Evolutionary conservation across 768 basidiomycete species (phyloP), one percentile per base, ranked within the genome.

Genomic region (Russula brevipes): DNA sequence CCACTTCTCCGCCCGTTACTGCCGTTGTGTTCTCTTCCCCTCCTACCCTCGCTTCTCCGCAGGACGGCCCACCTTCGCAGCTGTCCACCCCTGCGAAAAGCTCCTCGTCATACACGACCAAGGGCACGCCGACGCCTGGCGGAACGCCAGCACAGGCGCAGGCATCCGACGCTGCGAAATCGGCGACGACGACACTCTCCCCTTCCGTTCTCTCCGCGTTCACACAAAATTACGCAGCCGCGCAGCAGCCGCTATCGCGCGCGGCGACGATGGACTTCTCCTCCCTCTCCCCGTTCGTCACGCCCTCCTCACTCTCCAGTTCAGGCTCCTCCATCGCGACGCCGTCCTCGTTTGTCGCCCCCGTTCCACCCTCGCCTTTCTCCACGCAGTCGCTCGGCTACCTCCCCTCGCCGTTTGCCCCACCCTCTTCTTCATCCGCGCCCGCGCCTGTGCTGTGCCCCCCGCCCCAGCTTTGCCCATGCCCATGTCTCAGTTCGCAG

Each of bases 161-260:
- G 33, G 44, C 54, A 36, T 33, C 39, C 35, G 57, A 55, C 7
- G 33, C 59, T 33, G 46, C 45, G 36, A 39, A n/a, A 33, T 49
- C 38, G 17, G 38, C 30, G 30, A 38, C 53, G 17, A 30, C 30
- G 30, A 38, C 53, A 11, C 49, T 42, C n/a, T 38, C 58, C 12
- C 46, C 63, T 36, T 64, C 63, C 7, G 46, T 60, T 24, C 63
- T 64, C 41, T 64, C 63, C 33, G 47, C 63, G 30, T 64, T 64
- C 4, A 64, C 58, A 2, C 63, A 59, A 52, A 55, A 49, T 14
- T 31, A 44, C 24, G 11, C 53, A 11, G 41, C 36, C 16, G 11
- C 58, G 30, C 58, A 60, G 59, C 58, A 56, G 49, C 58, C 33
- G 41, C 55, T 45, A 30, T 57, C 61, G 54, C 54, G 53, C 17